Base-by-base conservation (phyloP, 805 yeast genomes). In the Hanseniaspora occidentalis region DNA sequence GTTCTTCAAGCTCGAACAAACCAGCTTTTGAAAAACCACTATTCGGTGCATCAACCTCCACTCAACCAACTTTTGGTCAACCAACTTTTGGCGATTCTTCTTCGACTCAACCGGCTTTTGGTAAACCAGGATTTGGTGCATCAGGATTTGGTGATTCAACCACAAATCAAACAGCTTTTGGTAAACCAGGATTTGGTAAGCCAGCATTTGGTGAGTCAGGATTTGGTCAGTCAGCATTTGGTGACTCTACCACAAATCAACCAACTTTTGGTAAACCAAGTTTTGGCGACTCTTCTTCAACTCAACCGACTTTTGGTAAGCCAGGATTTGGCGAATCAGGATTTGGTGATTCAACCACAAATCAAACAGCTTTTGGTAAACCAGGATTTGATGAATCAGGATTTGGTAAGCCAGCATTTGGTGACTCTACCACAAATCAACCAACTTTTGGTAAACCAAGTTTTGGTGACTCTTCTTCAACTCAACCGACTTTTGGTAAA, bases 121-220 rank as follows among this genome's bases (percentile, higher is more conserved):
- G n/a, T n/a, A n/a, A n/a, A n/a, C n/a, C n/a, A n/a, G n/a, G n/a
- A n/a, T n/a, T n/a, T n/a, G n/a, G n/a, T n/a, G n/a, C n/a, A n/a
- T n/a, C n/a, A n/a, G n/a, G n/a, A n/a, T n/a, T n/a, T n/a, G n/a
- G n/a, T n/a, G n/a, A n/a, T n/a, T n/a, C n/a, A n/a, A n/a, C n/a
- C n/a, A n/a, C 50, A 35, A 56, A 56, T 9, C 40, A 54, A n/a
- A 29, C 50, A 27, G 42, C 47, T 7, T 51, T 53, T 46, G 56
- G 52, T 8, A 35, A 35, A 16, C 22, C 50, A 14, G 46, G 48
- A 4, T 48, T 49, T 37, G 57, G 53, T 9, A 44, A 48, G 16
- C 25, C 43, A 17, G 35, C 43, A 24, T 45, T 46, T 36, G 51
- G 48, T 2, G 37, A 40, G 20, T 44, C 53, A n/a, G 42, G 42